Evolutionary conservation across 768 basidiomycete genomes (phyloP), one percentile per base, ranked within the genome.

Genomic region (Phlebiopsis gigantea): DNA sequence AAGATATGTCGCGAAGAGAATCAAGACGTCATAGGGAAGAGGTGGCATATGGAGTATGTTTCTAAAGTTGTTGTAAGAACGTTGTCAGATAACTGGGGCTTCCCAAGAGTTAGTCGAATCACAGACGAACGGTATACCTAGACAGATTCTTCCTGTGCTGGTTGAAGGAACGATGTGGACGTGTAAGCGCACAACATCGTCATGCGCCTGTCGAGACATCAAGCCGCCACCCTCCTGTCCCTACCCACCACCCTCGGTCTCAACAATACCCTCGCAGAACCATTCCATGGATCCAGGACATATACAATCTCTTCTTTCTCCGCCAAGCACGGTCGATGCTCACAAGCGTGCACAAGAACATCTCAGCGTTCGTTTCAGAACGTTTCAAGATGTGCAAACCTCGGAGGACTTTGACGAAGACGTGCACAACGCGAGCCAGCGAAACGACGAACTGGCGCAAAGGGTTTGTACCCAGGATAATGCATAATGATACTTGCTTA

Each of bases 401-500:
- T 56, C 54, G 4, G 74, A 79, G 9, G 77, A 83, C 59, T 76
- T 90, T 3, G 73, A 77, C 28, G 67, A 69, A 17, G 71, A 85
- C 2, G 73, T 87, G n/a, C 65, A 68, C 12, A 67, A 79, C 26
- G 77, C 80, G 6, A 69, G 73, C 43, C 63, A 64, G 15, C 57
- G 63, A 21, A 57, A 61, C 42, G 65, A 70, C 19, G 55, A 61
- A 6, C 64, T 72, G 10, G 60, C 61, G 9, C 22, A 42, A 21
- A 66, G 66, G 61, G 72, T 73, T 63, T 68, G 70, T 62, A 15
- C 22, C n/a, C 28, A n/a, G 1, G 12, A n/a, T 34, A 50, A 63
- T 59, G 41, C 47, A 29, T 25, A 42, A 62, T 34, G 34, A 56
- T 61, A 55, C 56, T 63, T 55, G 61, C 70, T 76, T 67, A 79